Conservation (phyloP, 225 moss, liverwort and hornwort genomes). For the Neckera pumila region DNA sequence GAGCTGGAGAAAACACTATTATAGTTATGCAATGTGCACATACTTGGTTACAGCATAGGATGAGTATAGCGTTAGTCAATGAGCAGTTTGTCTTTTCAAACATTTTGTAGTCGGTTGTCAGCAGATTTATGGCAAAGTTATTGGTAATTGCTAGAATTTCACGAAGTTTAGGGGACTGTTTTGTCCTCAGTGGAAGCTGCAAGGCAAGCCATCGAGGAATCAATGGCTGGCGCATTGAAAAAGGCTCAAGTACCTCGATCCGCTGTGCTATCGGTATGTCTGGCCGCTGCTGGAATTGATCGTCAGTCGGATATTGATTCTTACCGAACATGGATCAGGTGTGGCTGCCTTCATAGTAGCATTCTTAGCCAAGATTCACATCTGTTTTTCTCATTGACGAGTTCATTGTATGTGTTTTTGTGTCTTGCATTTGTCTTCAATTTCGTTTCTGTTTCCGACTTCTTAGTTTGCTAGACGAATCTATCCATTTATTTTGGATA, state of each 20-base stretch:
- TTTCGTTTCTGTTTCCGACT: not conserved
- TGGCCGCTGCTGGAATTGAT: conserved; percentile 86
- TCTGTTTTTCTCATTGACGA: not conserved
- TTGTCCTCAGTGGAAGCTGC: conserved; percentile 48
- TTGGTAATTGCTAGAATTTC: not conserved
- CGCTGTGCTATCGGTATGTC: conserved; percentile 61
- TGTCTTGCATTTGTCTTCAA: not conserved
- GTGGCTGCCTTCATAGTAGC: not conserved
- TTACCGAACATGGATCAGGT: conserved; percentile 75
- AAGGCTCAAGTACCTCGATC: conserved; percentile 47
- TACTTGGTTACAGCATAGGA: not conserved
- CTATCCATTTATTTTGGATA: not conserved
- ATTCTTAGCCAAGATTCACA: not conserved
- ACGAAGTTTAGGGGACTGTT: not conserved
- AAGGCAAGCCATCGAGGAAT: conserved; percentile 59
- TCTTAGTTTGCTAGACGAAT: not conserved
- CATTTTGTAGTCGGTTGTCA: not conserved
- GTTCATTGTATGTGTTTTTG: not conserved
- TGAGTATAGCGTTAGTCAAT: not conserved
- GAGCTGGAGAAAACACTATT: not conserved
- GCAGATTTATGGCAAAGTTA: not conserved
- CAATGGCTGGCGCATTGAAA: conserved; percentile 71
- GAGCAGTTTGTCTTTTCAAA: not conserved
- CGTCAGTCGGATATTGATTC: conserved; percentile 56
- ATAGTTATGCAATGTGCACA: not conserved